A percentile compares a stretch with the other conserved stretches of the same genome.
Conservation (phyloP, 805 yeast species). For the Candida ulmi region DNA sequence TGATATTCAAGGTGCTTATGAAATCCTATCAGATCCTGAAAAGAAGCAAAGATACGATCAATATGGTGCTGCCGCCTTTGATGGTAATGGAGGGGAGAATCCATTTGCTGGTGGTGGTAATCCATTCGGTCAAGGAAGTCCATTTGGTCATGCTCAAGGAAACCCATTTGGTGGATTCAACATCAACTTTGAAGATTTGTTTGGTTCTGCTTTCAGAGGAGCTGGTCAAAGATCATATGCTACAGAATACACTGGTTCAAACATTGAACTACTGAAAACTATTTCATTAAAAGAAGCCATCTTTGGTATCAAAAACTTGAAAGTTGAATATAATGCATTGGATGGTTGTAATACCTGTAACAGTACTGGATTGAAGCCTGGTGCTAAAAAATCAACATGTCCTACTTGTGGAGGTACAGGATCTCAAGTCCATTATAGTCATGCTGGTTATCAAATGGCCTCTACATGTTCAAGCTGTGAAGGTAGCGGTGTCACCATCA, state of each 20-base stretch:
- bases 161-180: slow-evolving; percentile 39
- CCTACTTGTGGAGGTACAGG: slow-evolving; percentile 91
- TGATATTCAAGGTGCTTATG: slow-evolving; percentile 91
- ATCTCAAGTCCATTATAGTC: slow-evolving; percentile 73
- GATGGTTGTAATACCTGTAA: slow-evolving; percentile 75
- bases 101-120: slow-evolving; percentile 47
- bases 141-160: slow-evolving; percentile 41
- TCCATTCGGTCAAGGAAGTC: slow-evolving; percentile 46
- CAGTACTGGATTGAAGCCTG: slow-evolving; percentile 81
- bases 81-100: slow-evolving; percentile 43
- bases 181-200: slow-evolving; percentile 55
- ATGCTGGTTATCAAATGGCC: slow-evolving; percentile 96
- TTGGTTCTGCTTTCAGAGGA: slow-evolving; percentile 44
- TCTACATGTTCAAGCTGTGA: slow-evolving; percentile 84
- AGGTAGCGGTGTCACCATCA: slow-evolving; percentile 81
- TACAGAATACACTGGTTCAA: slow-evolving; percentile 83
- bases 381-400: slow-evolving; percentile 74
- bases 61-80: slow-evolving; percentile 84
- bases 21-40: slow-evolving; percentile 75
- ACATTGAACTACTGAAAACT: slow-evolving; percentile 72
- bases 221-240: slow-evolving; percentile 40
- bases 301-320: slow-evolving; percentile 61
- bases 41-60: slow-evolving; percentile 89
- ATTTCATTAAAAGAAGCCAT: slow-evolving; percentile 83
- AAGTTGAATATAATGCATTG: slow-evolving; percentile 65